phyloP scores from a whole-genome alignment of 139 green algal species.

The Pseudopediastrum boryanum region DNA sequence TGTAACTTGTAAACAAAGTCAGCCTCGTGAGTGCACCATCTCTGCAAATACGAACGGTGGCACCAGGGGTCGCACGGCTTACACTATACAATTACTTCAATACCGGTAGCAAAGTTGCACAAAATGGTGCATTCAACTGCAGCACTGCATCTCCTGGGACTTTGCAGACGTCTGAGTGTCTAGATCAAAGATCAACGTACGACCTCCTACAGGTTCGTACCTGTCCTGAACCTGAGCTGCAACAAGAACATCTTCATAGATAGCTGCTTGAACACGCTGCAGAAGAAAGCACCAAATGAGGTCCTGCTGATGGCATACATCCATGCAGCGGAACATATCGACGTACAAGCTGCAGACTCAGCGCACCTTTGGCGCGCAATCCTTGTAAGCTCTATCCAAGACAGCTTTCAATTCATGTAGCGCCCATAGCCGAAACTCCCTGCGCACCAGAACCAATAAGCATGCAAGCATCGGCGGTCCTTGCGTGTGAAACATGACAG shows the following conservation, averaged over 20 bases:
- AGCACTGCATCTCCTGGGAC: not conserved
- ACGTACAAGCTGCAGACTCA: not conserved
- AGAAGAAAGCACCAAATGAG: not conserved
- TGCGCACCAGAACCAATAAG: not conserved
- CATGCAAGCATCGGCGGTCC: not conserved
- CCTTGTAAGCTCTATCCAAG: not conserved
- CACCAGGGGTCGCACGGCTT: not conserved
- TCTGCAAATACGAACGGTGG: not conserved
- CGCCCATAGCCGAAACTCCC: conserved; percentile 3
- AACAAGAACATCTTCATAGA: conserved; percentile 25
- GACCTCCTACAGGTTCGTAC: not conserved
- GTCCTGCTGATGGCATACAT: not conserved
- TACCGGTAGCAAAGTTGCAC: not conserved
- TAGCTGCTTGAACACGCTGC: conserved; percentile 8
- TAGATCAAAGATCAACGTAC: not conserved
- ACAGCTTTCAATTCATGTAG: conserved; percentile 8
- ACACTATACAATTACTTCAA: not conserved
- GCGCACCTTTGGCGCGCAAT: not conserved
- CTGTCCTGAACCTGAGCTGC: conserved; percentile 24
- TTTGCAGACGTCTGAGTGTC: not conserved
- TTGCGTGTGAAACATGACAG: not conserved
- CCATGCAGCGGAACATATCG: not conserved
- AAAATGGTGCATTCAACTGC: not conserved
- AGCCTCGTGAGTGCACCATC: too few relatives aligned
- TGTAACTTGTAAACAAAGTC: too few relatives aligned